Evolutionary conservation across 495 filamentous ascomycete species (phyloP).

Genomic region (Xylaria bambusicola): DNA sequence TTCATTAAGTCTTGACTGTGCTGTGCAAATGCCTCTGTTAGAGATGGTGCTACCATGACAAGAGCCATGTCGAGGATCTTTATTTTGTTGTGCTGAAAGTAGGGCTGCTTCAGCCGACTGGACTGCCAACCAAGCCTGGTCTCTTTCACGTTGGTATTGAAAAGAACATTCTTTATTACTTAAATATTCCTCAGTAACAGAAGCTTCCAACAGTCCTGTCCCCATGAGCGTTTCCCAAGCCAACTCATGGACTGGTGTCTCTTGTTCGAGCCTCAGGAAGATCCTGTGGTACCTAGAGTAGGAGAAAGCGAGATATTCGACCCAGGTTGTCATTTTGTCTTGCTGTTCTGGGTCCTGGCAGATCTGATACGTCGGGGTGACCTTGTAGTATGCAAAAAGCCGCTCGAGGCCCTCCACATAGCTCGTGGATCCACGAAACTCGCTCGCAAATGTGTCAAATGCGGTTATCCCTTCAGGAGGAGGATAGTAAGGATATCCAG

Average conservation of each 20-base stretch:
- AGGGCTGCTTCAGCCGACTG: not conserved
- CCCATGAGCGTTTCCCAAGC: not conserved
- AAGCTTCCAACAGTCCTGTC: not conserved
- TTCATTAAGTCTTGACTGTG: not conserved
- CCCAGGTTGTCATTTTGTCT: conserved; percentile 35
- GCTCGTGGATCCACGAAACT: not conserved
- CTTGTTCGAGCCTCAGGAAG: no score
- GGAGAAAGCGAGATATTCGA: conserved; percentile 31
- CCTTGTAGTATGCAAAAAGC: not conserved
- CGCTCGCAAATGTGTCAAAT: not conserved
- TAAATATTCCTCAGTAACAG: not conserved
- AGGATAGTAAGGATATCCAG: not conserved
- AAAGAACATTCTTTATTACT: not conserved
- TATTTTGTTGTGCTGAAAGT: not conserved
- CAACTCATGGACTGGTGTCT: not conserved
- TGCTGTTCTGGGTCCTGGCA: conserved; percentile 25
- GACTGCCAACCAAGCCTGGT: not conserved
- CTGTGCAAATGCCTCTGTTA: not conserved
- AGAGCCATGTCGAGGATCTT: not conserved
- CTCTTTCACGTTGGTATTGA: no score
- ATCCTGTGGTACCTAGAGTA: conserved; percentile 18
- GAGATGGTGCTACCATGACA: not conserved
- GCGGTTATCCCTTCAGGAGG: not conserved
- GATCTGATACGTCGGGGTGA: conserved; percentile 24
- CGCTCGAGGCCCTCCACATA: not conserved